Percentiles rank a stretch among this genome's conserved stretches.
These are phyloP conservation scores for Edaphochlamys debaryana DNA, from an alignment of 139 green algal species.

Conservation along the genomic window DNA sequence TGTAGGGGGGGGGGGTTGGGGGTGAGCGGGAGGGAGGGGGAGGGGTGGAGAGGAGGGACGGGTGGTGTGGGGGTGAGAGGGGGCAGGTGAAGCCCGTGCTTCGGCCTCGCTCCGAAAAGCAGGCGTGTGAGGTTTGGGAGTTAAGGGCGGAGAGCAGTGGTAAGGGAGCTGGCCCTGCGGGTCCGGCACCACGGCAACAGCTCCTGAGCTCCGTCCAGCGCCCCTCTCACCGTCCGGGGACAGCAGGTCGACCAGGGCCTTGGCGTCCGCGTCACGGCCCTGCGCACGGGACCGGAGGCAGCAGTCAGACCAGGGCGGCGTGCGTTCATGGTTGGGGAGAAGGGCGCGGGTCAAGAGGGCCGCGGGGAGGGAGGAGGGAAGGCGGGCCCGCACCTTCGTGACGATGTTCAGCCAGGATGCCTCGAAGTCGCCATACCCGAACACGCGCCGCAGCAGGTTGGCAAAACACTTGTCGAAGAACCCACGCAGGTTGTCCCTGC, in stretches of 20 bases:
- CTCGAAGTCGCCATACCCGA: constrained; percentile 82
- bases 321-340: neutral
- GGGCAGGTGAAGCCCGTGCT: too few species aligned
- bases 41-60: neutral
- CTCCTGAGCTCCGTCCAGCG: too few species aligned
- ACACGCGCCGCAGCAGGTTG: constrained; percentile 76
- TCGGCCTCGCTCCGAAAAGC: too few species aligned
- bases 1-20: too few species aligned
- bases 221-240: constrained; percentile 65
- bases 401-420: constrained; percentile 76
- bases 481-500: constrained; percentile 82
- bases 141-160: too few species aligned
- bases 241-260: constrained; percentile 70
- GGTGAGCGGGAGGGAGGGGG: neutral
- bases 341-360: too few species aligned
- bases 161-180: too few species aligned
- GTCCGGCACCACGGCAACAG: too few species aligned
- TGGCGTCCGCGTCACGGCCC: constrained; percentile 66
- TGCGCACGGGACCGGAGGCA: neutral
- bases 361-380: neutral
- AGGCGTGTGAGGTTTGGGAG: too few species aligned
- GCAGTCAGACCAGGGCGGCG: neutral
- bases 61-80: too few species aligned
- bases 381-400: constrained; percentile 51
- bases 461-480: constrained; percentile 89